Base-by-base conservation (phyloP, 2,329 filamentous ascomycete species). In the Aspergillus pseudonomiae region DNA sequence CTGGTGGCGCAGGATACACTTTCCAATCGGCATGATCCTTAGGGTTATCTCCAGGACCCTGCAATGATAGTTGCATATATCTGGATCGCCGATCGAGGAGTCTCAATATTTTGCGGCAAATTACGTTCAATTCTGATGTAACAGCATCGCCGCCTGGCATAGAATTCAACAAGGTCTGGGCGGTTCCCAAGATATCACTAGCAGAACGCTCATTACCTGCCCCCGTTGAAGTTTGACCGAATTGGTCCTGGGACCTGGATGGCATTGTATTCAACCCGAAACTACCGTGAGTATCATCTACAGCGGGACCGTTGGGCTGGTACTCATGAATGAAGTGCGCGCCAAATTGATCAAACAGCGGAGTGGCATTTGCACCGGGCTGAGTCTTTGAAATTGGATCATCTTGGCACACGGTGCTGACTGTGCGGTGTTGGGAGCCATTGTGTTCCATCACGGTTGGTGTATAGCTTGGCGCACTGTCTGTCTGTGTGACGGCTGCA, bases 1-100 rank as follows among this genome's bases (percentile, higher is more conserved):
- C 92, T 6, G 94, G 95, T 5, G 94, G 94, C 16, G 92, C 88
- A 11, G 95, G 95, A 72, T 98, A 98, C 52, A 99, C 92, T 60
- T 86, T 85, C 94, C 94, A 99, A 57, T 84, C 86, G 0, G 89
- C 85, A 21, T 91, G 87, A 75, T 98, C 93, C 71, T 93, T 93
- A 1, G 95, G 95, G 70, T 98, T 97, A 74, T 97, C 92, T 14
- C 87, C 85, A 9, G 89, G 85, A 11, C 91, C 86, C 74, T 99
- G 95, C 24, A 94, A 82, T 0, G 95, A 98, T 19, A 97, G 79
- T 1, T 87, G 83, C 59, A 98, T 92, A 78, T 98, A 99, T 72
- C 93, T 96, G 76, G 93, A 89, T 64, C 95, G 88, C 46, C 94
- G 84, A 70, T 97, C 92, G 53, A 97, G 80, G n/a, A 98, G 88